Evolutionary conservation across 495 filamentous ascomycete species (phyloP).

Genomic region (Parathielavia appendiculata): DNA sequence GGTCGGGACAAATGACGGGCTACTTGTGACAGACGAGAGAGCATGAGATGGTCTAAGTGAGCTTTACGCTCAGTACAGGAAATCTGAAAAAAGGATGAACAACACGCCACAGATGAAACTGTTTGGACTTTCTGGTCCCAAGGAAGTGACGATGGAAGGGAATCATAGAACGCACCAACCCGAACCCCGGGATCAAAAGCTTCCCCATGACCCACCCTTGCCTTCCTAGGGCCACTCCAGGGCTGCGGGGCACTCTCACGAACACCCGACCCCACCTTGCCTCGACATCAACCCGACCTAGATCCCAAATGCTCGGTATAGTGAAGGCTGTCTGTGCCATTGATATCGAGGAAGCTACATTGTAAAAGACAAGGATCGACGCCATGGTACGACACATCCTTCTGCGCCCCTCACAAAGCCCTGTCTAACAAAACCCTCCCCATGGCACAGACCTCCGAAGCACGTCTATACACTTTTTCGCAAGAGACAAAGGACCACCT

Average conservation of each 20-base stretch:
- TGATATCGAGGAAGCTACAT: not conserved
- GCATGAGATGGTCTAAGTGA: constrained; percentile 48
- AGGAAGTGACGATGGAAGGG: too few relatives aligned
- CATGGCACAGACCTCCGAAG: constrained; percentile 61
- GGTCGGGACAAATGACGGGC: constrained; percentile 66
- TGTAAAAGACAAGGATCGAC: not conserved
- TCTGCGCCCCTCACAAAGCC: not conserved
- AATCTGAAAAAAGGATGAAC: not conserved
- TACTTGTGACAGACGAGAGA: constrained; percentile 66
- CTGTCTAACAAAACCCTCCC: not conserved
- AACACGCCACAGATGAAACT: too few relatives aligned
- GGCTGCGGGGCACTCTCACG: constrained; percentile 8
- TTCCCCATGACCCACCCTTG: too few relatives aligned
- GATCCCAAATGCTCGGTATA: not conserved
- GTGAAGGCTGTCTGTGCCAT: not conserved
- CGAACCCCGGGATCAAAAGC: too few relatives aligned
- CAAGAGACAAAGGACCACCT: constrained; percentile 78
- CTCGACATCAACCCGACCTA: not conserved
- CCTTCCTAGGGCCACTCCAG: too few relatives aligned
- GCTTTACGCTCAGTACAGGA: not conserved
- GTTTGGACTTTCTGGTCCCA: too few relatives aligned
- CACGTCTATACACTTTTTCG: constrained; percentile 89
- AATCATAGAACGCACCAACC: too few relatives aligned
- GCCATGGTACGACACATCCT: constrained; percentile 7
- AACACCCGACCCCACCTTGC: not conserved